Base-by-base conservation (phyloP, 202 grass and related monocot species). In the Panicum virgatum region DNA sequence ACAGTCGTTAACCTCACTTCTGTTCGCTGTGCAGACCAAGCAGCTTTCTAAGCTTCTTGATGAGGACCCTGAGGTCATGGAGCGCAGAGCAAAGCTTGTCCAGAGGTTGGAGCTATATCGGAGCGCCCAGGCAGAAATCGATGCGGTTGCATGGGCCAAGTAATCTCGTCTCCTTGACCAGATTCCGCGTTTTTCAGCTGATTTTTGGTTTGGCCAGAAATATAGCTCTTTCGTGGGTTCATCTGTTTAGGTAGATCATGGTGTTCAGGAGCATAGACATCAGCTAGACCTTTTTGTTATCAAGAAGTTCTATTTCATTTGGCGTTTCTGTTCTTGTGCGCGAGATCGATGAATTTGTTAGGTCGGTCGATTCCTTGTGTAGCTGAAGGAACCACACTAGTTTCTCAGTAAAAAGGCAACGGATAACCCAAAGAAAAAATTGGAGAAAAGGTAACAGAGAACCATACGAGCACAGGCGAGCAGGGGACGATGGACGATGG, bases 111-210 rank as follows among this genome's bases (percentile, higher is more conserved):
- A 97, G 84, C 70, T 97, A 34, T 97, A 97, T 80, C 83, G 86
- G 83, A 90, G 60, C 13, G 94, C 94, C 16, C 94, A 97, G 60
- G 44, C 87, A 51, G 94, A 97, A 68, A 97, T 97, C 25, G 94
- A 97, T 60, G 82, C 89, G 0, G 94, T 92, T 76, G 89, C 87
- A 75, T 94, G 91, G 91, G 53, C 94, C 25, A 94, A 97, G 56
- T 94, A 97, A 56, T 80, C 48, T 32, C 44, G 66, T 80, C 48
- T 32, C 44, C 0, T 15, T 29, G 13, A 25, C 23, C 29, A 19
- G 42, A 13, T 29, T 69, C 6, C 43, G 8, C 43, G 43, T 69
- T 25, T 26, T 9, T 69, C 13, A 43, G 40, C n/a, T 25, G n/a
- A 26, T 45, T 26, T 47, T 70, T 45, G n/a, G n/a, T n/a, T 29